Evolutionary conservation across 225 moss, liverwort and hornwort species (phyloP).

Genomic region (Bryoerythrophyllum caledonicum): DNA sequence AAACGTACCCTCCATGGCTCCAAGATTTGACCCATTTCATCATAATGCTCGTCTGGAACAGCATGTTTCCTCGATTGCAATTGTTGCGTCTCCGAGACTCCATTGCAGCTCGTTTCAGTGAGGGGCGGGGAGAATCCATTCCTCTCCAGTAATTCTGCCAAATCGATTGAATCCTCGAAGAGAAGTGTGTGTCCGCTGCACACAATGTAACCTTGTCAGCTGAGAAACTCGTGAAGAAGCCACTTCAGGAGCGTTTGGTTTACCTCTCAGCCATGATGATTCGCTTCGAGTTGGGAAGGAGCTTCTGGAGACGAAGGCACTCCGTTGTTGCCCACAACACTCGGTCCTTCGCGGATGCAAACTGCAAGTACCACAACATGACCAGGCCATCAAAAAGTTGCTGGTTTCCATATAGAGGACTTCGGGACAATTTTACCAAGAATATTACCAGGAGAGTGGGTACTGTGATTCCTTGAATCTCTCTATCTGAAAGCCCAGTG

Average conservation of each 20-base stretch:
- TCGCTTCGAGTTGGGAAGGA: constrained; percentile 77
- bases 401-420: not conserved
- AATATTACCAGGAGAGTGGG: constrained; percentile 79
- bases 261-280: constrained; percentile 82
- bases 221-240: too few relatives aligned
- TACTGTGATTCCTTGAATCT: constrained; percentile 52
- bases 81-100: not conserved
- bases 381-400: constrained; percentile 11
- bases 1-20: constrained; percentile 82
- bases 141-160: constrained; percentile 48
- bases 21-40: constrained; percentile 81
- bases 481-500: constrained; percentile 67
- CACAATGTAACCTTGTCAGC: not conserved
- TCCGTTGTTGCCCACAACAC: constrained; percentile 60
- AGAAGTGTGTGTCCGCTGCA: constrained; percentile 88
- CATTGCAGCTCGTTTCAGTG: constrained; percentile 3
- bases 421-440: too few relatives aligned
- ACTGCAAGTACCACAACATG: constrained; percentile 33
- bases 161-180: constrained; percentile 60
- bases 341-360: constrained; percentile 80
- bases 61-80: constrained; percentile 50
- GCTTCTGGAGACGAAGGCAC: constrained; percentile 69
- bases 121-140: constrained; percentile 68
- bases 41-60: constrained; percentile 72
- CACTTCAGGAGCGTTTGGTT: not conserved